Base-by-base conservation (phyloP, 441 rosid genomes). In the Gossypium aridum region DNA sequence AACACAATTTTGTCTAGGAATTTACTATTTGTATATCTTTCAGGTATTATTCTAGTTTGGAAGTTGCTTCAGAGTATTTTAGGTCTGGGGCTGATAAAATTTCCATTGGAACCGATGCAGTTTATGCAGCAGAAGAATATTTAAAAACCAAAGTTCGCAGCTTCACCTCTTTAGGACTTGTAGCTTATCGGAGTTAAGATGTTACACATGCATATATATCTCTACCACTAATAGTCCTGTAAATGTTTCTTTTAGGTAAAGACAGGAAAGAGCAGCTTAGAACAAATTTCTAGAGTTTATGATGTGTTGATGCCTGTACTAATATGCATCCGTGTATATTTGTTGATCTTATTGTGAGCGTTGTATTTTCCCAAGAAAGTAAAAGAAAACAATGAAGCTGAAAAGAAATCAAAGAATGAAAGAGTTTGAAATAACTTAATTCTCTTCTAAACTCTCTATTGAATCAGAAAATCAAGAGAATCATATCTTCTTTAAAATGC, bases 1-100 rank as follows among this genome's bases (percentile, higher is more conserved):
- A 55, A 10, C 16, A 14, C 47, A 43, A 20, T 3, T 23, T 16
- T 57, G 28, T 25, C 47, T 65, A 14, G 17, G 47, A 57, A 56
- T 19, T 17, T 71, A 25, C 31, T 28, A n/a, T 79, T 10, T 61
- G 8, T 39, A 19, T 39, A 39, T 28, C n/a, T 26, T 63, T 76
- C 88, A 96, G 98, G 93, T 78, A 88, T 75, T 93, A 96, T 83
- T 93, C 99, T 68, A 96, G 99, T 87, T 83, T 96, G 85, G 98
- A 92, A 83, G 99, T 96, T 81, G 99, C 98, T 79, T 87, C 98
- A 55, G 97, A 93, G 81, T 92, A 96, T 84, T 96, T 96, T 78
- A 88, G 97, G 87, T 92, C 98, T 8, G 97, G 99, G 28, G 97
- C 99, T 56, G 99, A 93, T 83, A 93, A 96, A 79, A 85, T 93